Evolutionary conservation across 352 stramenopile species (phyloP), one percentile per base, ranked within the genome.

Genomic region (Globisporangium ultimum): DNA sequence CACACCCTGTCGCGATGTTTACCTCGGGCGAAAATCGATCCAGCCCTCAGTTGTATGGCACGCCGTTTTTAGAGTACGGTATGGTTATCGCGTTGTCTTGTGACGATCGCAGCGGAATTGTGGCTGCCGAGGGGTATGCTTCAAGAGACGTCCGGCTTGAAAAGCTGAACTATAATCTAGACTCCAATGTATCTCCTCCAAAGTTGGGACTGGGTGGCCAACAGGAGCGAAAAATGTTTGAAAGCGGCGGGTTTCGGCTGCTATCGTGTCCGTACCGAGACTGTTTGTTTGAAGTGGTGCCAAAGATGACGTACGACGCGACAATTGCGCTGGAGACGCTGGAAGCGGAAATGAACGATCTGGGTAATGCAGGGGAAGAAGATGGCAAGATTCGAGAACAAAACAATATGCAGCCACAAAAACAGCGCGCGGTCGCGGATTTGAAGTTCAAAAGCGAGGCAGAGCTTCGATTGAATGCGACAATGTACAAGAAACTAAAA

Each of bases 231-330:
- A 67, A 68, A 22, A 50, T 72, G 40, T 78, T 79, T 60, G 63
- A 63, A 0, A 61, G 76, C 9, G 64, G 71, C 48, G 63, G 68
- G 2, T 69, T 80, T 24, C 61, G 72, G 8, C 57, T 83, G 21
- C 53, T 85, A n/a, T 58, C 55, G 46, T 87, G 82, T 52, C 66
- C 79, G 15, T 88, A 79, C 55, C 73, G 72, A 28, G 79, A 91
- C 54, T 89, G 82, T 20, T 54, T 89, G 51, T 91, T 91, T 36
- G 79, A 89, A 51, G 61, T 91, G 21, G 70, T 91, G 10, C 81
- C 81, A 2, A 87, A 87, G 49, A 89, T 89, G 81, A 84, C 64
- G 18, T 91, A 88, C 18, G 81, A 91, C 41, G 73, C 81, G 3
- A 88, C 79, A 0, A 65, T 78, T 40, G 67, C 68, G 8, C 59